Percentiles rank a stretch among this genome's conserved stretches.
These are phyloP conservation scores for Lachancea sp. DNA, from an alignment of 805 yeast genomes.

Conservation along the genomic window DNA sequence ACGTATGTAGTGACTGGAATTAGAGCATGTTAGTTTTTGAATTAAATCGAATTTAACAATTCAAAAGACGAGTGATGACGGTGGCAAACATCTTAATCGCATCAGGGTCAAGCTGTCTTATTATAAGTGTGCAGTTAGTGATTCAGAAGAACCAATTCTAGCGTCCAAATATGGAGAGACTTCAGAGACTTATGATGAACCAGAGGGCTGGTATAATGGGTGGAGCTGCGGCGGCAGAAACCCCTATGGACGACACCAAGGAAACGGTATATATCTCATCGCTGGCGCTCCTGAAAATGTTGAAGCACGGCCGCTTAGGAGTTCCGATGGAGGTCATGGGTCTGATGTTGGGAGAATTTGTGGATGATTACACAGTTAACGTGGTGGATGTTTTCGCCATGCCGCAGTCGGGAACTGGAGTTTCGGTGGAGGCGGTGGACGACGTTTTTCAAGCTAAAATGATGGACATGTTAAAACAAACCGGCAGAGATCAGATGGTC, in stretches of 20 bases:
- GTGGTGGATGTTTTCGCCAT: constrained; percentile 98
- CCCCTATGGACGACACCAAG: constrained; percentile 86
- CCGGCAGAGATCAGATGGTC: constrained; percentile 98
- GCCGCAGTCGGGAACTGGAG: constrained; percentile 99
- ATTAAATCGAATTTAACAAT: too few species aligned
- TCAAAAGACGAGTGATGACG: background rate
- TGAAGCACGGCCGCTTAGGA: constrained; percentile 94
- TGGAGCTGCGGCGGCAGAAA: constrained; percentile 52
- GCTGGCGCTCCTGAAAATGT: constrained; percentile 89
- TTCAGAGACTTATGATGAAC: constrained; percentile 37
- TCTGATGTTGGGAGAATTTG: constrained; percentile 95
- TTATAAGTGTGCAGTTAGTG: background rate
- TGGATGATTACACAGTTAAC: constrained; percentile 93
- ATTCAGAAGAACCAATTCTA: background rate
- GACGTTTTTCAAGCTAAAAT: constrained; percentile 97
- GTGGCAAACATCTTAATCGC: background rate
- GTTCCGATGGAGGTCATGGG: constrained; percentile 94
- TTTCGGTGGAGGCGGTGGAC: constrained; percentile 97
- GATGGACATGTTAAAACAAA: constrained; percentile 99
- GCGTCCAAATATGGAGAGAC: constrained; percentile 32
- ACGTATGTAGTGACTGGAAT: too few species aligned
- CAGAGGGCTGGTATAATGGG: constrained; percentile 39
- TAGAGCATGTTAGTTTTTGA: too few species aligned
- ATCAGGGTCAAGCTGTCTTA: background rate
- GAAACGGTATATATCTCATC: constrained; percentile 97